A percentile compares a stretch with the other conserved stretches of the same genome.
Evolutionary conservation across 2,329 filamentous ascomycete genomes (phyloP).

Genomic region (Zymoseptoria pseudotritici): DNA sequence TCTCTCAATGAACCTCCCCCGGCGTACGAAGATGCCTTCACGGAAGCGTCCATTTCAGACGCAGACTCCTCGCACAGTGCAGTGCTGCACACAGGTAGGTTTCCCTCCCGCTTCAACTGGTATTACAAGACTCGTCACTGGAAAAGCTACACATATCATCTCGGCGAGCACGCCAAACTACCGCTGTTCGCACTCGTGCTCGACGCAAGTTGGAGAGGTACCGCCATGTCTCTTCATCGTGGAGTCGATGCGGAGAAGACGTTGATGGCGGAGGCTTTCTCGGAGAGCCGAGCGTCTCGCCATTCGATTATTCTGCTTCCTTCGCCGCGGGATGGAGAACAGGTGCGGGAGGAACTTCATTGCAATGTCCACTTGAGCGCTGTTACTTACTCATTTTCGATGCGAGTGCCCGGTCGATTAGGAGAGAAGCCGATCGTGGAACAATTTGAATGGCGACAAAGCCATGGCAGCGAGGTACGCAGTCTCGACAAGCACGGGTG

Average conservation of each 20-base stretch:
- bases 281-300: slow-evolving; percentile 2
- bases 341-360: neutral
- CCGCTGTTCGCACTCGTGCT: slow-evolving; percentile 8
- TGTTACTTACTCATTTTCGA: slow-evolving; percentile 6
- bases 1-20: slow-evolving; percentile 5
- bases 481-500: slow-evolving; percentile 9
- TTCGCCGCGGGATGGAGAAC: slow-evolving; percentile 1
- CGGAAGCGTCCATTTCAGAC: neutral
- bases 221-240: slow-evolving; percentile 5
- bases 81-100: neutral
- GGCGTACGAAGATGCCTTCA: slow-evolving; percentile 11
- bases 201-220: slow-evolving; percentile 7
- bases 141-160: slow-evolving; percentile 4
- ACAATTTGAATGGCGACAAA: slow-evolving; percentile 14
- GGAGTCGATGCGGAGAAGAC: neutral
- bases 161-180: slow-evolving; percentile 9
- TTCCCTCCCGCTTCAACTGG: slow-evolving; percentile 6
- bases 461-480: slow-evolving; percentile 14
- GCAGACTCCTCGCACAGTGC: neutral
- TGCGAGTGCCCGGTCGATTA: neutral
- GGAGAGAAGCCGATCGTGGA: slow-evolving; percentile 8
- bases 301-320: slow-evolving; percentile 7
- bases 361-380: slow-evolving; percentile 3
- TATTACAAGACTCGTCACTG: slow-evolving; percentile 8
- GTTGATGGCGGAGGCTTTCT: slow-evolving; percentile 2